Evolutionary conservation across 2,329 filamentous ascomycete genomes (phyloP), one percentile per base, ranked within the genome.

Genomic region (Trichoderma harzianum): DNA sequence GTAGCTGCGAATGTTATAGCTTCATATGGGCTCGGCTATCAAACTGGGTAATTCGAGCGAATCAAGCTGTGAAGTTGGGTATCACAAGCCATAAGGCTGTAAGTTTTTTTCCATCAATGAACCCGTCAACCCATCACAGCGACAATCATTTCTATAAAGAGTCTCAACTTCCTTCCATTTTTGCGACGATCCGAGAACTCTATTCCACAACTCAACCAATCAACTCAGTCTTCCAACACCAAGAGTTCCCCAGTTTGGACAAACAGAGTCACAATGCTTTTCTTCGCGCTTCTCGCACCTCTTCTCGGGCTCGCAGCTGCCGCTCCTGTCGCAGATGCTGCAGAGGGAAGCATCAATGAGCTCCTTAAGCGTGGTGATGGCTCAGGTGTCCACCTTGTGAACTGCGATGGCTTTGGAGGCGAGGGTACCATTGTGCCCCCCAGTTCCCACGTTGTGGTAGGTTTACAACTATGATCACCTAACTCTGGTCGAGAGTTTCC

Each of bases 91-190:
- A 34, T 36, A 34, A 34, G 18, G 24, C 43, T 65, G 8, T 7
- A 34, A 34, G 34, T 36, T 34, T 53, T 26, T 34, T 24, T 21
- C 7, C n/a, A 53, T 65, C 28, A 53, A 53, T 36, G 8, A 65
- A 65, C n/a, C n/a, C 7, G 26, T 34, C 2, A 51, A 11, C 10
- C 39, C 18, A 5, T 43, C 34, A n/a, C 18, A 28, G 62, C 43
- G 62, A 65, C 43, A 34, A 65, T 53, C 43, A 65, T 65, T 65
- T 65, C 62, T 65, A 65, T 65, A 65, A 65, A 65, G 62, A 65
- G 43, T n/a, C 43, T 34, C n/a, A 53, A 65, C 7, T 34, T n/a
- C 28, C 43, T 34, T 65, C 12, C 26, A 14, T 11, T 65, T 65
- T n/a, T 34, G 6, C 62, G 47, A 36, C 43, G 32, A 28, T 26